A percentile compares a stretch with the other conserved stretches of the same genome.
Evolutionary conservation across 2,329 filamentous ascomycete species (phyloP).

Genomic region (Diaporthe citri): DNA sequence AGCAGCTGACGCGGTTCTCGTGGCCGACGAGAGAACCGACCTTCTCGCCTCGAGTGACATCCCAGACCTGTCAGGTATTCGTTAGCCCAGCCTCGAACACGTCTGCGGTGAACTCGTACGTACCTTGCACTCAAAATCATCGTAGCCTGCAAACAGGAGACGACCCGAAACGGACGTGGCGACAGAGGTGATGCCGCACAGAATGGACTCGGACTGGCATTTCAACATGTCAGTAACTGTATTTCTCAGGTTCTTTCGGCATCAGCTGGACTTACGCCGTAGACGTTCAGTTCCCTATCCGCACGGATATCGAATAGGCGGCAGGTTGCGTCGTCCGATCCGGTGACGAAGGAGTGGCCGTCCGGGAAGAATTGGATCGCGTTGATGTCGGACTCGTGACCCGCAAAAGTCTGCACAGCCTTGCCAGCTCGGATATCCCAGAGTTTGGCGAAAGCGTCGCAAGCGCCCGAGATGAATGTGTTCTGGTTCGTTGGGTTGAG

Average conservation of each 20-base stretch:
- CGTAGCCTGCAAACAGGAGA: slow-evolving; percentile 95
- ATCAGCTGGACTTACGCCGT: slow-evolving; percentile 66
- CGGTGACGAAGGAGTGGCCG: slow-evolving; percentile 97
- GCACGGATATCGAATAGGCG: slow-evolving; percentile 97
- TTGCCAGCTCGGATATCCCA: slow-evolving; percentile 99
- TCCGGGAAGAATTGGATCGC: slow-evolving; percentile 99
- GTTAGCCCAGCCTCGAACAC: slow-evolving; percentile 15
- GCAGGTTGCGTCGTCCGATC: slow-evolving; percentile 97
- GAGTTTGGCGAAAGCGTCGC: slow-evolving; percentile 97
- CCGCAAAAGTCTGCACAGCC: slow-evolving; percentile 98
- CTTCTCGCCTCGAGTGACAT: slow-evolving; percentile 95
- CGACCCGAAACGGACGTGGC: slow-evolving; percentile 97
- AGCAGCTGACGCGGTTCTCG: slow-evolving; percentile 98
- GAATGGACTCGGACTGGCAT: slow-evolving; percentile 89
- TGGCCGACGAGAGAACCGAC: slow-evolving; percentile 97
- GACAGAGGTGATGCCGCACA: slow-evolving; percentile 98
- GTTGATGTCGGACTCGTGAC: slow-evolving; percentile 99
- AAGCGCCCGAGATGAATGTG: slow-evolving; percentile 99
- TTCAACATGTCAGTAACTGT: slow-evolving; percentile 44
- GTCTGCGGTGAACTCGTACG: slow-evolving; percentile 45
- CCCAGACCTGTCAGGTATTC: slow-evolving; percentile 82
- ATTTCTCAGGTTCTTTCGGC: background rate
- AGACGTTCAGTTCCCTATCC: slow-evolving; percentile 81
- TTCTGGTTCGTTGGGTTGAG: slow-evolving; percentile 99
- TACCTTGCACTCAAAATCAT: slow-evolving; percentile 99